Evolutionary conservation across 1,139 yeast genomes (phyloP), one percentile per base, ranked within the genome.

Genomic region (Blastobotrys raffinosifermentans): DNA sequence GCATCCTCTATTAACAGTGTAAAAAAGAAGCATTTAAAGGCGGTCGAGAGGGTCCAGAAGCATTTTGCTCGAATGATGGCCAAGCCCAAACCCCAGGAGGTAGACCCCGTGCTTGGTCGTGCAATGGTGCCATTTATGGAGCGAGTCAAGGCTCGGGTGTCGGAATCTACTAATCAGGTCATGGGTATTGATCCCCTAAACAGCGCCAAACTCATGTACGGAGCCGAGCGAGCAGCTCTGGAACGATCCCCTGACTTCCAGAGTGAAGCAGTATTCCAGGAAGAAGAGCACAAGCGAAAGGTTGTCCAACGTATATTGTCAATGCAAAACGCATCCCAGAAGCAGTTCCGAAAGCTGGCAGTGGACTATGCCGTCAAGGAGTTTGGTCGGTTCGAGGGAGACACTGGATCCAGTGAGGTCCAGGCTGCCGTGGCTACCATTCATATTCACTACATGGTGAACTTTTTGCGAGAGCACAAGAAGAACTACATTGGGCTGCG

Each of bases 341-440:
- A 63, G 19, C 89, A 83, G 47, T 69, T 70, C 43, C 69, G 72
- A 55, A 74, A 73, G 48, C 58, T 76, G 49, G 85, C 89, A 16
- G 66, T 76, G 5, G 61, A 63, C 35, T 60, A 81, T 40, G 96
- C 96, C 1, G 72, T 77, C 38, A 65, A 73, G 49, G 96, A 87
- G 62, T 87, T 91, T 60, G 78, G 76, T 49, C 73, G 96, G 54
- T 72, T 73, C 46, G 86, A 80, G 35, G 96, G 95, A 35, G 97
- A 91, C 58, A 85, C 96, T 0, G 96, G 94, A 1, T 84, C 95
- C 0, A 78, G 95, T 35, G 97, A 89, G 63, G 96, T 87, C 19
- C 96, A 89, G 61, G 96, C 97, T 1, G 97, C 96, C 2, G 73
- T 85, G 20, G 66, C 80, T 64, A 86, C 97, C 1, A 80, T 85